A percentile compares a stretch with the other conserved stretches of the same genome.
Evolutionary conservation across 805 yeast species (phyloP).

Genomic region (Metschnikowia rubicola): DNA sequence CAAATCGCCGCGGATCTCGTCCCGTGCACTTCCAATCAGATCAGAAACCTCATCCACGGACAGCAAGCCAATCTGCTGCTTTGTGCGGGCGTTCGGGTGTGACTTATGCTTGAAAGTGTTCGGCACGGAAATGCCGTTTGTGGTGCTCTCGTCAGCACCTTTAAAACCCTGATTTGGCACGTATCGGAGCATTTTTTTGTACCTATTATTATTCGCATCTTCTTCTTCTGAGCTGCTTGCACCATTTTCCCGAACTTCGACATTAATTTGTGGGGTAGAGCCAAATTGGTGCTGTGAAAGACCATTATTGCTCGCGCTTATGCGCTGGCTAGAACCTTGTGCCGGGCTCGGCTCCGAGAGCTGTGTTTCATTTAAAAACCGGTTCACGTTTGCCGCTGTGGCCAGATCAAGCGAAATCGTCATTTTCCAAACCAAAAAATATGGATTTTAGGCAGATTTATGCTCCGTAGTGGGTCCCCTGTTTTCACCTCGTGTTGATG

Average conservation of each 20-base stretch:
- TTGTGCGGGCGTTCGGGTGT: constrained; percentile 44
- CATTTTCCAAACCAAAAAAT: neutral
- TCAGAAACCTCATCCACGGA: constrained; percentile 7
- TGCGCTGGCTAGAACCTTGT: neutral
- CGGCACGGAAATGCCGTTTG: constrained; percentile 32
- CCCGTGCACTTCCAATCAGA: neutral
- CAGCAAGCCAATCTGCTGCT: constrained; percentile 24
- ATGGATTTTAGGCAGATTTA: no score
- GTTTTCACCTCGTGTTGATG: neutral
- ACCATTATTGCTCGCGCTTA: neutral
- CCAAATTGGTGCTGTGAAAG: constrained; percentile 5
- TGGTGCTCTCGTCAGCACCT: constrained; percentile 16
- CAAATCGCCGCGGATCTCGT: neutral
- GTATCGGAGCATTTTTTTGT: constrained; percentile 34
- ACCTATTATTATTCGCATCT: constrained; percentile 14
- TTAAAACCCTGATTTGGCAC: constrained; percentile 30
- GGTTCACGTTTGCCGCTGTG: constrained; percentile 25
- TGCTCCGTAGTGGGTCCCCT: no score
- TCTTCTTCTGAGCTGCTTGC: neutral
- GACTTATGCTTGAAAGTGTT: constrained; percentile 43
- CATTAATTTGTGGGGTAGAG: constrained; percentile 14
- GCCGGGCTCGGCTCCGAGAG: constrained; percentile 11
- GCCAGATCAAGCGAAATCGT: constrained; percentile 14
- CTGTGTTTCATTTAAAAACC: constrained; percentile 29
- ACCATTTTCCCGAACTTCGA: constrained; percentile 1